Percentiles rank a stretch among this genome's conserved stretches.
Evolutionary conservation across 2,329 filamentous ascomycete genomes (phyloP).

Genomic region (Coleophoma eucalyptorum): DNA sequence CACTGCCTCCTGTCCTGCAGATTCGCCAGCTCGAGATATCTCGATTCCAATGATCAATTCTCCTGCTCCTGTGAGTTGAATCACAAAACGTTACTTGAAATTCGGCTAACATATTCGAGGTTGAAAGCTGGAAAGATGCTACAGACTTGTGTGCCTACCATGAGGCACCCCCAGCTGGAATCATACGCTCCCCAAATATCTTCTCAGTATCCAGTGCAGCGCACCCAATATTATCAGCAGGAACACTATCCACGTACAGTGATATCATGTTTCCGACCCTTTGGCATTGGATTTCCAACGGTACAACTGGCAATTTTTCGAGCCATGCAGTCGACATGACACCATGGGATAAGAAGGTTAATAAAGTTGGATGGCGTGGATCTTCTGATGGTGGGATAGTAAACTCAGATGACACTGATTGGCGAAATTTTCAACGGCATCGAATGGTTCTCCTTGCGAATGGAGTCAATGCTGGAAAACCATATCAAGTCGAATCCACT

Average conservation of each 20-base stretch:
- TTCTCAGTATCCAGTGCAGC: not conserved
- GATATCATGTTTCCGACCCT: constrained; percentile 3
- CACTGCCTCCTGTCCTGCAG: not conserved
- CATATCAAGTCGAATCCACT: not conserved
- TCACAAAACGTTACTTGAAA: no score
- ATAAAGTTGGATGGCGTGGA: constrained; percentile 3
- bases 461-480: constrained; percentile 29
- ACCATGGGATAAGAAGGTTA: constrained; percentile 2
- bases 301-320: not conserved
- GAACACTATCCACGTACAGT: not conserved
- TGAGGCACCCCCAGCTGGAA: not conserved
- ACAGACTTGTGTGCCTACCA: not conserved
- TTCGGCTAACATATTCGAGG: no score
- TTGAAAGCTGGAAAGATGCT: not conserved
- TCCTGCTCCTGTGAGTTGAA: no score
- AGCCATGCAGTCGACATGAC: not conserved
- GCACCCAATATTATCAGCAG: not conserved
- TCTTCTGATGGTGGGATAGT: not conserved
- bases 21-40: no score
- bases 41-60: no score
- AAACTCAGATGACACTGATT: constrained; percentile 31
- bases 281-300: not conserved
- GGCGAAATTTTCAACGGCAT: constrained; percentile 49
- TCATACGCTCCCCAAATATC: not conserved
- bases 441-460: constrained; percentile 49